Conservation (phyloP, 768 basidiomycete genomes). For the Trametes cinnabarina region DNA sequence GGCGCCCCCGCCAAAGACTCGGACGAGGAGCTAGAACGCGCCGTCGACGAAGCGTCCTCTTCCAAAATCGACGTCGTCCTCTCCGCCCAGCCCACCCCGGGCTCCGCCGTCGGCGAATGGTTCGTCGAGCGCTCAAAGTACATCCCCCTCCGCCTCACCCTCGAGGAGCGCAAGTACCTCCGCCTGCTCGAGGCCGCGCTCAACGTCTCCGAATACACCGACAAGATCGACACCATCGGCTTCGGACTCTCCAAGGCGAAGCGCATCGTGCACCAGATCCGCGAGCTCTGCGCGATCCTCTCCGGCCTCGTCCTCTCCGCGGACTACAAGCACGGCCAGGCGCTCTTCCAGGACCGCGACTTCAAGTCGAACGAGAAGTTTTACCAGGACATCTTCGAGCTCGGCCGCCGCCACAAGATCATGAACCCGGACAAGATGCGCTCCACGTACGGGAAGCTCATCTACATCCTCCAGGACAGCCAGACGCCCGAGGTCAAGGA, state of each 20-base stretch:
- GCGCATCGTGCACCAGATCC: constrained; percentile 82
- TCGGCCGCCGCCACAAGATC: constrained; percentile 83
- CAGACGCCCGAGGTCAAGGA: constrained; percentile 82
- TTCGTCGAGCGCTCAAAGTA: constrained; percentile 78
- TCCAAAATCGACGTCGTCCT: constrained; percentile 42
- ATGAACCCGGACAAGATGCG: constrained; percentile 94
- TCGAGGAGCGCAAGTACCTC: constrained; percentile 78
- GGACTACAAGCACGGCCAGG: constrained; percentile 87
- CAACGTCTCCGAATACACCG: constrained; percentile 83
- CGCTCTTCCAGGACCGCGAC: constrained; percentile 78
- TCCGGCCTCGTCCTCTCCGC: constrained; percentile 79
- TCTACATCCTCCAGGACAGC: constrained; percentile 86
- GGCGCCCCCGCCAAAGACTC: constrained; percentile 31
- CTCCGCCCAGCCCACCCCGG: constrained; percentile 58
- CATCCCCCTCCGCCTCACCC: constrained; percentile 75
- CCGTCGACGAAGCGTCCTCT: constrained; percentile 20
- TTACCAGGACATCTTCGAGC: constrained; percentile 77
- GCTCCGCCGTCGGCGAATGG: constrained; percentile 75
- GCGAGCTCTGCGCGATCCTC: constrained; percentile 84
- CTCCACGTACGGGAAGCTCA: constrained; percentile 82
- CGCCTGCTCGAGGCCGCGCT: constrained; percentile 84
- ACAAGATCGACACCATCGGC: constrained; percentile 82
- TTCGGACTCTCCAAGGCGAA: constrained; percentile 82
- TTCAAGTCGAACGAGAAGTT: constrained; percentile 79
- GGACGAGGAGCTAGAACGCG: constrained; percentile 38